Evolutionary conservation across 1,139 yeast species (phyloP).

Genomic region (Saccharomyces hybrid): DNA sequence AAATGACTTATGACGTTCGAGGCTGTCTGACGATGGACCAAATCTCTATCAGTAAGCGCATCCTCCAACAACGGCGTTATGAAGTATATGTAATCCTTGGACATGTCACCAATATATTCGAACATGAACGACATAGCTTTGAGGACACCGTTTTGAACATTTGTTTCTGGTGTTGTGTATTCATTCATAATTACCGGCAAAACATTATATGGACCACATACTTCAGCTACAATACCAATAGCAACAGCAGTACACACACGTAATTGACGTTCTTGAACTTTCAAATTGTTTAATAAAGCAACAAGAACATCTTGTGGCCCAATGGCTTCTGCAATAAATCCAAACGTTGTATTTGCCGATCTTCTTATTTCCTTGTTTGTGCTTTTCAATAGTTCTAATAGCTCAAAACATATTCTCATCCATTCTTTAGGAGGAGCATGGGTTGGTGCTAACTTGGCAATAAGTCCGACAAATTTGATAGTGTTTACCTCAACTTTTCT

Average conservation of each 20-base stretch:
- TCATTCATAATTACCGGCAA: constrained; percentile 95
- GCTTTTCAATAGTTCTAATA: constrained; percentile 82
- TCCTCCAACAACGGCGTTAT: constrained; percentile 78
- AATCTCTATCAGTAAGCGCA: constrained; percentile 85
- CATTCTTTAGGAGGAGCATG: constrained; percentile 88
- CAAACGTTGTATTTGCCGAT: constrained; percentile 88
- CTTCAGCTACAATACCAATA: constrained; percentile 91
- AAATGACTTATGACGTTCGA: constrained; percentile 80
- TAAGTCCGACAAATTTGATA: constrained; percentile 69
- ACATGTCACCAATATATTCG: constrained; percentile 81
- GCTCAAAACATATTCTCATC: constrained; percentile 93
- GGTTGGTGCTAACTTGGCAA: constrained; percentile 80
- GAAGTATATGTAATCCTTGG: constrained; percentile 77
- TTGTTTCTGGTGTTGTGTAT: constrained; percentile 83
- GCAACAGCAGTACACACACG: constrained; percentile 98
- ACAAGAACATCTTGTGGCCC: constrained; percentile 95
- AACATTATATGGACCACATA: constrained; percentile 89
- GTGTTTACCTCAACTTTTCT: constrained; percentile 88
- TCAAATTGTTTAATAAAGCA: constrained; percentile 70
- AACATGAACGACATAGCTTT: constrained; percentile 90
- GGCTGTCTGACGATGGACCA: constrained; percentile 92
- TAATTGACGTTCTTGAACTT: constrained; percentile 91
- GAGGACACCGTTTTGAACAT: constrained; percentile 91
- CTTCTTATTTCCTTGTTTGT: constrained; percentile 67
- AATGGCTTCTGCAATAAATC: constrained; percentile 81